Evolutionary conservation across 2,329 filamentous ascomycete genomes (phyloP), one percentile per base, ranked within the genome.

Genomic region (Colletotrichum agaves): DNA sequence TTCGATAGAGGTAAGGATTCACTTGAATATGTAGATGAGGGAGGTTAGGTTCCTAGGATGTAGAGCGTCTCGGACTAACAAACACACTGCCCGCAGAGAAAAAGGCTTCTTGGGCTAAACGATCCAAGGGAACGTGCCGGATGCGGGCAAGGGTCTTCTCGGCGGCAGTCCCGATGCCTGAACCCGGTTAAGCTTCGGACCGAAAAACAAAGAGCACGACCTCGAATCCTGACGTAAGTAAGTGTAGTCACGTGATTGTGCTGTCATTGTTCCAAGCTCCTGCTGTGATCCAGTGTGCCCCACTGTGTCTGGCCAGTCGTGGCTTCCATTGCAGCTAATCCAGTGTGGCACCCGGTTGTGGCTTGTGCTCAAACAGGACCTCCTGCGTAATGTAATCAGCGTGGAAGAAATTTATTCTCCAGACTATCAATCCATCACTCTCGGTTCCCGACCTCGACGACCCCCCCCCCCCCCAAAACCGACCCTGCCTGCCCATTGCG

Each of bases 401-500:
- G 55, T 61, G 56, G 68, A 70, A 71, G 70, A 71, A 71, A 71
- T 71, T 71, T 72, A 72, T 67, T 71, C 61, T 72, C 50, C 50
- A 61, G 61, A 53, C 55, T 64, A 31, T 21, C 61, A 64, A 60
- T 49, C 58, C 61, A 60, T 55, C 61, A 39, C 15, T 50, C 37
- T 55, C 53, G 61, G 35, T 56, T 66, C 47, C 27, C 61, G 53
- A 68, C 47, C 13, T 55, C 65, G 61, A 65, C 65, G 61, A 68
- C 55, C 49, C 52, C 44, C 19, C 59, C 58, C 21, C 31, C 31
- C 10, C 56, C 52, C n/a, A n/a, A n/a, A 65, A 56, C 27, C 61
- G 59, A 44, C 61, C 61, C 61, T 60, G 61, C 53, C 65, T 53
- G 53, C 61, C 65, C 65, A 67, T 68, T 61, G 63, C 31, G 56